phyloP scores from a whole-genome alignment of 1,284 basidiomycete species.

The Microbotryum saponariae region DNA sequence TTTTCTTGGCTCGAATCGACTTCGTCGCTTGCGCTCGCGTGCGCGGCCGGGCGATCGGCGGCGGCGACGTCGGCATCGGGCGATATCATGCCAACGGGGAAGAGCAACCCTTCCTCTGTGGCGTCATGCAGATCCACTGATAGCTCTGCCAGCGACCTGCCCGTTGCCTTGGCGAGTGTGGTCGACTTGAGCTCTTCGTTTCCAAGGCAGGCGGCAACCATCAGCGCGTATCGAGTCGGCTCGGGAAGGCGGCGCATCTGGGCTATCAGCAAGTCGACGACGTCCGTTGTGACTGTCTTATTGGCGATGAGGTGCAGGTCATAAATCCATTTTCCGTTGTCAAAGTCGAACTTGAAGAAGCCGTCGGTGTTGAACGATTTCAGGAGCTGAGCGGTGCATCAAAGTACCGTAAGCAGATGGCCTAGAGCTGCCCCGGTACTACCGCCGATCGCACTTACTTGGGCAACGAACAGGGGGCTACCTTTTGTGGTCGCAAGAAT shows the following conservation, averaged over 20 bases:
- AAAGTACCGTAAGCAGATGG: neutral
- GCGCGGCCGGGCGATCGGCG: neutral
- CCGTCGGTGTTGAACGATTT: slow-evolving; percentile 28
- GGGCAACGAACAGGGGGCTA: slow-evolving; percentile 16
- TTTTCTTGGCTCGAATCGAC: neutral
- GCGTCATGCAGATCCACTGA: slow-evolving; percentile 18
- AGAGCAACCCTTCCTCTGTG: slow-evolving; percentile 21
- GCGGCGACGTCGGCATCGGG: neutral
- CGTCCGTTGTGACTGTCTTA: slow-evolving; percentile 21
- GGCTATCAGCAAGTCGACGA: slow-evolving; percentile 27
- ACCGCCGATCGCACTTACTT: slow-evolving; percentile 6
- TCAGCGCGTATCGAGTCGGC: slow-evolving; percentile 7
- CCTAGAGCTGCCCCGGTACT: slow-evolving; percentile 11
- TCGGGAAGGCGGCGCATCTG: slow-evolving; percentile 20
- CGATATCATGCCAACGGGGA: slow-evolving; percentile 7
- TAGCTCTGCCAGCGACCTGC: slow-evolving; percentile 6
- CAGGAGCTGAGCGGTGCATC: slow-evolving; percentile 14
- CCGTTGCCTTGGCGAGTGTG: slow-evolving; percentile 15
- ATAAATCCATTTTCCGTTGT: slow-evolving; percentile 12
- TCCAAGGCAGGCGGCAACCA: slow-evolving; percentile 26
- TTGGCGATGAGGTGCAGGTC: slow-evolving; percentile 23
- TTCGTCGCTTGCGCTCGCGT: neutral
- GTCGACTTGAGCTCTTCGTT: slow-evolving; percentile 18
- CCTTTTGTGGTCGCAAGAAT: slow-evolving; percentile 10
- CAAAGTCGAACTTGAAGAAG: slow-evolving; percentile 23